Evolutionary conservation across 805 yeast species (phyloP), one percentile per base, ranked within the genome.

Genomic region (Wickerhamomyces alni): DNA sequence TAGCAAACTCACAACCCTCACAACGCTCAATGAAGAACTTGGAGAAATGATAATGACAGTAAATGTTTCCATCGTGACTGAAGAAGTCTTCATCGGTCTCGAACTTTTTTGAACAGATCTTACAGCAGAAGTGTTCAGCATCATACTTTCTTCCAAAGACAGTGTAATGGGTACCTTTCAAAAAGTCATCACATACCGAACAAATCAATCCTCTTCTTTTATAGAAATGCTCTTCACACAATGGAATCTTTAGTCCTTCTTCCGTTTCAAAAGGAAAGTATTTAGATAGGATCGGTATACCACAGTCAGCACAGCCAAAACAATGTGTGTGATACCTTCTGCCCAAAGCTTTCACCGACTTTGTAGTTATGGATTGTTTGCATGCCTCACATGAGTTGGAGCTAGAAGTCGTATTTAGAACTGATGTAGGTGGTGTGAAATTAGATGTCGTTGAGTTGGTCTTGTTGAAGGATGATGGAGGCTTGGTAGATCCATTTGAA

Each of bases 171-270:
- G 95, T 84, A 0, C 97, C 97, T 51, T 96, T 66, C 37, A 94
- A 69, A 4, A 96, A 95, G 19, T 74, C 75, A 47, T 86, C 77
- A 64, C 99, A 93, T 15, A 79, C 84, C 54, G 72, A 75, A 57
- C 99, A 93, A n/a, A 93, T 75, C 37, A 93, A 70, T 41, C 86
- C 84, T 41, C 88, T 74, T 50, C 95, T 75, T 56, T 76, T 80
- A 67, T 93, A 93, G 60, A 88, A 93, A 62, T 93, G 95, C 49
- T 78, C 84, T 63, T 93, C 99, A 63, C 99, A 93, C 21, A 93
- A 69, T 0, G 87, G 77, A 5, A 80, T 74, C 33, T 66, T 65
- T n/a, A 61, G 59, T 1, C 63, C 62, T 10, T 60, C 51, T 11
- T 65, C 64, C 5, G 66, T 58, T 41, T 84, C 91, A 41, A 72